Conservation (phyloP, 805 yeast genomes). For the Starmerella potacharoeniae region DNA sequence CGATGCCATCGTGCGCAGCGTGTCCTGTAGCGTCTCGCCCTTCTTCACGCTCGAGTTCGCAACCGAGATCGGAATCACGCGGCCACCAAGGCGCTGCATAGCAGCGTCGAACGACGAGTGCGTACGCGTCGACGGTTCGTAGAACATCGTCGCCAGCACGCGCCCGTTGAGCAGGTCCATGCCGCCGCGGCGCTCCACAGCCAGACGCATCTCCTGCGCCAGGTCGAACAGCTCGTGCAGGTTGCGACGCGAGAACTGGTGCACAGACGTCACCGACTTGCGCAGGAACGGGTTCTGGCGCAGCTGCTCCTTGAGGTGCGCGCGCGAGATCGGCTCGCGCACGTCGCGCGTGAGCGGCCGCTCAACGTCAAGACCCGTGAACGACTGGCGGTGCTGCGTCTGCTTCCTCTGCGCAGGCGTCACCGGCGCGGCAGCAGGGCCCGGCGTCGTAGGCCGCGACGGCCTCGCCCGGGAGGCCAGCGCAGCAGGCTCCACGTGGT, state of each 20-base stretch:
- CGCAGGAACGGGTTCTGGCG: constrained; percentile 87
- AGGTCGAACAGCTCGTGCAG: constrained; percentile 88
- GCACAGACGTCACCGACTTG: constrained; percentile 77
- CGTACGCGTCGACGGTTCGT: constrained; percentile 97
- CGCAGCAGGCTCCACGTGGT: constrained; percentile 14
- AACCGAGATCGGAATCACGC: constrained; percentile 79
- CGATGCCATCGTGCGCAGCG: constrained; percentile 86
- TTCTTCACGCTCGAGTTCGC: constrained; percentile 89
- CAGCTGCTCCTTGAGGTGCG: constrained; percentile 66
- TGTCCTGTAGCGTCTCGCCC: constrained; percentile 97
- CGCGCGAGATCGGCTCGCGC: constrained; percentile 37
- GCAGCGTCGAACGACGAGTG: constrained; percentile 97
- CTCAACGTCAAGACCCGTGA: constrained; percentile 18
- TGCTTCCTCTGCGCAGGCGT: constrained; percentile 29
- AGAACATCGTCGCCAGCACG: constrained; percentile 86
- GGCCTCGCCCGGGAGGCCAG: constrained; percentile 15
- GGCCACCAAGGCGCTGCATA: constrained; percentile 98
- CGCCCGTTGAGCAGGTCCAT: constrained; percentile 83
- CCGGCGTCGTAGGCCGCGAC: constrained; percentile 12
- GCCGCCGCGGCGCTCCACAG: constrained; percentile 93
- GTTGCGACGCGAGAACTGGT: constrained; percentile 76
- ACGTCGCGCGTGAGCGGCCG: constrained; percentile 27
- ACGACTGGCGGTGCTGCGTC: constrained; percentile 20
- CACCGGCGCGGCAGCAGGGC: neutral
- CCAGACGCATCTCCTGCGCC: constrained; percentile 95